Evolutionary conservation across 1,139 yeast species (phyloP).

Genomic region (Geotrichum macrosporum): DNA sequence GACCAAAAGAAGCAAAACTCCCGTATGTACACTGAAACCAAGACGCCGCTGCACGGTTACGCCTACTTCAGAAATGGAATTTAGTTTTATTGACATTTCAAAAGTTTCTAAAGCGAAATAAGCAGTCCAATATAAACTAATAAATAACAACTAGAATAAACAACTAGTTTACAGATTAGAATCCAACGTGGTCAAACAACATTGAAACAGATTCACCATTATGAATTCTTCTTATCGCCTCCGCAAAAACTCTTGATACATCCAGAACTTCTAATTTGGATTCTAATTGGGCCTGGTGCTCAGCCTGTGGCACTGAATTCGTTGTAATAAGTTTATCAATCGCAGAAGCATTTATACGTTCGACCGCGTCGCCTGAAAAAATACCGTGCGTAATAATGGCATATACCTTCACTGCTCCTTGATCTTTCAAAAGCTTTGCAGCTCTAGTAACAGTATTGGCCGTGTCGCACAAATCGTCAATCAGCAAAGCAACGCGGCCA

Average conservation of each 20-base stretch:
- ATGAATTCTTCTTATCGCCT: slow-evolving; percentile 90
- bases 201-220: slow-evolving; percentile 95
- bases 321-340: slow-evolving; percentile 87
- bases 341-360: slow-evolving; percentile 59
- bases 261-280: slow-evolving; percentile 77
- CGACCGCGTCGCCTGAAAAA: slow-evolving; percentile 86
- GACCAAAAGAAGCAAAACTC: too few relatives aligned
- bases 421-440: slow-evolving; percentile 83
- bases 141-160: too few relatives aligned
- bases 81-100: too few relatives aligned
- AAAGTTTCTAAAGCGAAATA: too few relatives aligned
- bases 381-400: slow-evolving; percentile 92
- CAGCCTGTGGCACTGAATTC: slow-evolving; percentile 85
- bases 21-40: too few relatives aligned
- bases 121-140: too few relatives aligned
- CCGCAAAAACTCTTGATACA: slow-evolving; percentile 83
- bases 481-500: slow-evolving; percentile 74
- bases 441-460: slow-evolving; percentile 90
- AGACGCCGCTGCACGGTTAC: too few relatives aligned
- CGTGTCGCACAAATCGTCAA: slow-evolving; percentile 93
- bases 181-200: slow-evolving; percentile 67
- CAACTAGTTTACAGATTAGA: too few relatives aligned
- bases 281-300: slow-evolving; percentile 48
- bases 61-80: too few relatives aligned
- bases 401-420: slow-evolving; percentile 82